phyloP scores from a whole-genome alignment of 495 filamentous ascomycete species.

The Apodospora peruviana region DNA sequence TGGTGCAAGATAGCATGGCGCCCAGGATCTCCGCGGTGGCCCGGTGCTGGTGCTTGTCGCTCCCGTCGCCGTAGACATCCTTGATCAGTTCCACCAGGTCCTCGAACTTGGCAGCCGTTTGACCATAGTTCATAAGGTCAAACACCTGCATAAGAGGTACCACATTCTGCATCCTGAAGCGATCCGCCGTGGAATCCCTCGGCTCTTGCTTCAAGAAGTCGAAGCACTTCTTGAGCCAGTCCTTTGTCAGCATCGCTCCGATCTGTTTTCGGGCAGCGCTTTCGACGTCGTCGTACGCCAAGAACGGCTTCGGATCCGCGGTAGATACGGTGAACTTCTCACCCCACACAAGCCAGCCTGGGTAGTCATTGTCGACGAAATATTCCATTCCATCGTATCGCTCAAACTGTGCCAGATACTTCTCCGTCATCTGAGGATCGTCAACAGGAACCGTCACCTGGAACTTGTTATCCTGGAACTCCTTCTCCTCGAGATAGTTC shows the following conservation, averaged over 20 bases:
- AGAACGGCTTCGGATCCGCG: slow-evolving; percentile 59
- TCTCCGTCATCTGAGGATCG: slow-evolving; percentile 70
- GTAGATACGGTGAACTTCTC: slow-evolving; percentile 74
- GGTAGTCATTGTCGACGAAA: slow-evolving; percentile 86
- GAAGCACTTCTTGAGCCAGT: slow-evolving; percentile 87
- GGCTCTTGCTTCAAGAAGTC: slow-evolving; percentile 95
- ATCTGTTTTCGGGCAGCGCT: slow-evolving; percentile 71
- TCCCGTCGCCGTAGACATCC: slow-evolving; percentile 79
- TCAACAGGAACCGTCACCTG: slow-evolving; percentile 62
- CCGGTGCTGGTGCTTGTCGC: slow-evolving; percentile 95
- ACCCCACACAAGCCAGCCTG: slow-evolving; percentile 96
- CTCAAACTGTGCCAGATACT: slow-evolving; percentile 73
- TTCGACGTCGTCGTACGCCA: slow-evolving; percentile 82
- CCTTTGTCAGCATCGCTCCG: slow-evolving; percentile 67
- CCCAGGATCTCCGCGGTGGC: slow-evolving; percentile 93
- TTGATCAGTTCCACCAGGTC: slow-evolving; percentile 77
- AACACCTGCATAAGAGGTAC: slow-evolving; percentile 84
- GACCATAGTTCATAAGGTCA: slow-evolving; percentile 71
- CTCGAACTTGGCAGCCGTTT: slow-evolving; percentile 72
- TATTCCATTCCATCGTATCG: slow-evolving; percentile 70
- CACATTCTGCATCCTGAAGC: slow-evolving; percentile 81
- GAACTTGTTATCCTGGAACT: slow-evolving; percentile 68
- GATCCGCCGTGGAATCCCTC: slow-evolving; percentile 72
- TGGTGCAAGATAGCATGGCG: slow-evolving; percentile 68
- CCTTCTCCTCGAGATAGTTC: slow-evolving; percentile 74